Evolutionary conservation across 2,329 filamentous ascomycete genomes (phyloP).

Genomic region (Phoma sp.): DNA sequence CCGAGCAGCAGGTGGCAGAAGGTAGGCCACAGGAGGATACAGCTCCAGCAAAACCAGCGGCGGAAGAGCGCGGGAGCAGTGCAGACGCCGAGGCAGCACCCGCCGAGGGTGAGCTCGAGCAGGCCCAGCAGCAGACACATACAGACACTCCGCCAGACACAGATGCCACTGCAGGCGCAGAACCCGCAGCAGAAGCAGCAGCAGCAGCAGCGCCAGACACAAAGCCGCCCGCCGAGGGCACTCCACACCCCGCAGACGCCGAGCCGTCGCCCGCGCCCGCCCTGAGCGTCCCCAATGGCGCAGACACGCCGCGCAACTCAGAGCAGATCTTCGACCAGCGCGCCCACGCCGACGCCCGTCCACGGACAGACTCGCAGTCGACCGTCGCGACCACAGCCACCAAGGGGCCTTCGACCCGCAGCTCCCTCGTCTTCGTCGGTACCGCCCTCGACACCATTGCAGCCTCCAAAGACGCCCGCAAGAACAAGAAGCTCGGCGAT

Average conservation of each 20-base stretch:
- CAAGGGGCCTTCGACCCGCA: slow-evolving; percentile 70
- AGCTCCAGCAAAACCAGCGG: neutral
- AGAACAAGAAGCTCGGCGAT: slow-evolving; percentile 82
- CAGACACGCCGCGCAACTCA: slow-evolving; percentile 40
- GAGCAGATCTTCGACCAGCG: slow-evolving; percentile 46
- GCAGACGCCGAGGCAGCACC: slow-evolving; percentile 17
- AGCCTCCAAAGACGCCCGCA: slow-evolving; percentile 86
- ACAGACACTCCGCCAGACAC: neutral
- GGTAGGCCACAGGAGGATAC: neutral
- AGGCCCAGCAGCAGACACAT: slow-evolving; percentile 12
- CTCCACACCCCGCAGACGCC: neutral
- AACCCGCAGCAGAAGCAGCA: neutral
- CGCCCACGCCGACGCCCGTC: slow-evolving; percentile 41
- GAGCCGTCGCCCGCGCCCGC: slow-evolving; percentile 27
- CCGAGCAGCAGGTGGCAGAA: neutral
- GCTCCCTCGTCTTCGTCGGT: slow-evolving; percentile 94
- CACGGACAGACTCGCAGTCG: slow-evolving; percentile 66
- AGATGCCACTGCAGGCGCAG: neutral
- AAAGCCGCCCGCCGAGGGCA: neutral
- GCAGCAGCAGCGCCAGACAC: slow-evolving; percentile 21
- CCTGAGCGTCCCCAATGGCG: slow-evolving; percentile 29
- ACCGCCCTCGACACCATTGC: slow-evolving; percentile 92
- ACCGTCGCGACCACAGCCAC: slow-evolving; percentile 56
- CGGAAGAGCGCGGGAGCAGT: neutral
- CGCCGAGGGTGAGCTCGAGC: slow-evolving; percentile 7